Percentiles rank a stretch among this genome's conserved stretches.
phyloP scores from a whole-genome alignment of 2,329 filamentous ascomycete genomes.

The Penicillium hordei region DNA sequence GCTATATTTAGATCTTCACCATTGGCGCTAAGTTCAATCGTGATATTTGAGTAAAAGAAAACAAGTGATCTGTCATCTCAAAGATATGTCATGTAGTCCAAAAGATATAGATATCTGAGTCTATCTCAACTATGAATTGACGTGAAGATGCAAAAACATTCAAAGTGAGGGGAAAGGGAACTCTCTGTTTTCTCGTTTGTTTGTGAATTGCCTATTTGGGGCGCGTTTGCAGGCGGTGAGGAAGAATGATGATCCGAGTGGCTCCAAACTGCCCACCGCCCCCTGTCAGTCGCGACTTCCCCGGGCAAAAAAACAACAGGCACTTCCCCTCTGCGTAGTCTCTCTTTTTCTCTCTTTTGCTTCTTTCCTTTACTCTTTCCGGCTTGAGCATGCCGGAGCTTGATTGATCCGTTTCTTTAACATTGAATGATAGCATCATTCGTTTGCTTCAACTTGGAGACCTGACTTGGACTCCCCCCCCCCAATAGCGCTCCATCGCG shows the following conservation, averaged over 20 bases:
- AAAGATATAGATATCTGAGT: background rate
- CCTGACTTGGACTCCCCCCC: constrained; percentile 2
- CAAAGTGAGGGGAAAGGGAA: constrained; percentile 1
- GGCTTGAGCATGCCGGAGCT: constrained; percentile 17
- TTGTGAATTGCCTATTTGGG: constrained; percentile 34
- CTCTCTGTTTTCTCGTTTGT: constrained; percentile 23
- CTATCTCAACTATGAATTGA: background rate
- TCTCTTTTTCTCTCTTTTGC: constrained; percentile 7
- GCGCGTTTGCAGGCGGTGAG: constrained; percentile 17
- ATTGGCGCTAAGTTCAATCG: background rate
- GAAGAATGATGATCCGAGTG: constrained; percentile 32
- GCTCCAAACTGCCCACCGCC: constrained; percentile 22
- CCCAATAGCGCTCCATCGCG: background rate
- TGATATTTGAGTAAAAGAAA: background rate
- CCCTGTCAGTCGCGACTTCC: constrained; percentile 8
- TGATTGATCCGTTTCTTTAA: background rate
- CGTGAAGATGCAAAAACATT: background rate
- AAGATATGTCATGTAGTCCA: background rate
- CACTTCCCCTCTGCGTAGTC: constrained; percentile 12
- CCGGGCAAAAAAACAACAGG: constrained; percentile 25
- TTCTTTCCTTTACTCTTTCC: background rate
- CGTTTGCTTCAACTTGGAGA: constrained; percentile 4
- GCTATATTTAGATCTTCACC: background rate
- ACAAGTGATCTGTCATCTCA: background rate
- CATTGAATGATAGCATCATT: constrained; percentile 4